phyloP scores from a whole-genome alignment of 2,329 filamentous ascomycete species.

The Hymenoscyphus fraxineus region DNA sequence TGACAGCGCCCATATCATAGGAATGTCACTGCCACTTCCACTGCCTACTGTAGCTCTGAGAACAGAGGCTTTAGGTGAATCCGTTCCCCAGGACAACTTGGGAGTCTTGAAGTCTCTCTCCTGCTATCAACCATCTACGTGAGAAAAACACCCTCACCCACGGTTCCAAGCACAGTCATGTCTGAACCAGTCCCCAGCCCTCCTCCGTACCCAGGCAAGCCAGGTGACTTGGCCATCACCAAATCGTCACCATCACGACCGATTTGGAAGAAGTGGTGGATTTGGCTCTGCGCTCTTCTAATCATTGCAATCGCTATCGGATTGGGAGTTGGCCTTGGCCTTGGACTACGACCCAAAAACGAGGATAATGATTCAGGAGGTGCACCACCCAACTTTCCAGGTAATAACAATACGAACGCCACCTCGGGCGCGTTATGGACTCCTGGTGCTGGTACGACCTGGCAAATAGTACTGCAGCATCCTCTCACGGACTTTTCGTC shows the following conservation, averaged over 20 bases:
- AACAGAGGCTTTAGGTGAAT: not conserved
- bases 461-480: constrained; percentile 13
- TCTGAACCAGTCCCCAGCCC: not conserved
- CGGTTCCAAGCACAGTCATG: not conserved
- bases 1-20: too few relatives aligned
- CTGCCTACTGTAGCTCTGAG: too few relatives aligned
- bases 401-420: constrained; percentile 6
- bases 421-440: constrained; percentile 8
- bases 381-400: not conserved
- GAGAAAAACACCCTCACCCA: not conserved
- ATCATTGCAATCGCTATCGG: not conserved
- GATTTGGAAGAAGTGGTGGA: not conserved
- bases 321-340: constrained; percentile 6
- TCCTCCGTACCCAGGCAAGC: not conserved
- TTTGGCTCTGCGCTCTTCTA: not conserved
- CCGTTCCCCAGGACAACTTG: not conserved
- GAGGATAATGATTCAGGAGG: not conserved
- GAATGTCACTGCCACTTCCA: too few relatives aligned
- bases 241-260: not conserved
- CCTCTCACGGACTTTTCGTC: constrained; percentile 9
- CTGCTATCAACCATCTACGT: not conserved
- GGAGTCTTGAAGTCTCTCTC: not conserved
- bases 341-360: constrained; percentile 1
- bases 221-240: not conserved
- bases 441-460: constrained; percentile 13